A percentile compares a stretch with the other conserved stretches of the same genome.
Evolutionary conservation across 2,329 filamentous ascomycete species (phyloP).

Genomic region (Botrytis porri): DNA sequence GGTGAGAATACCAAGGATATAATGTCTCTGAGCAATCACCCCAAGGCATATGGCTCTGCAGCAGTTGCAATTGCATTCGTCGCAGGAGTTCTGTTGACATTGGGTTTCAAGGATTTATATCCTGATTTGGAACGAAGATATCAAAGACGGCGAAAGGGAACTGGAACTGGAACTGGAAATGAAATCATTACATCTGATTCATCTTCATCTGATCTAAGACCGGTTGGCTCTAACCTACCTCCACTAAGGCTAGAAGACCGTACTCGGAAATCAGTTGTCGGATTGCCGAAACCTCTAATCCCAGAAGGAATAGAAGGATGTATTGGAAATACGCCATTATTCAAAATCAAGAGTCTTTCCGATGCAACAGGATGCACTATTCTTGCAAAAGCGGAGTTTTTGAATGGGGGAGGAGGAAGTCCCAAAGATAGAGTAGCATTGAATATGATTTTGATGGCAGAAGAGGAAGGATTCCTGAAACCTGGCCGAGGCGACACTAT

Average conservation of each 20-base stretch:
- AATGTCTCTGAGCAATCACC: constrained; percentile 62
- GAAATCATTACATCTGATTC: constrained; percentile 17
- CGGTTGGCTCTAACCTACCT: constrained; percentile 35
- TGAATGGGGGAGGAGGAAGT: constrained; percentile 90
- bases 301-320: constrained; percentile 82
- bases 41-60: constrained; percentile 60
- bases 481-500: constrained; percentile 88
- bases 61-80: constrained; percentile 71
- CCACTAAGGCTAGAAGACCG: constrained; percentile 57
- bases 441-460: constrained; percentile 80
- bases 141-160: constrained; percentile 43
- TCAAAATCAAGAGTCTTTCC: constrained; percentile 81
- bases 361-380: constrained; percentile 85
- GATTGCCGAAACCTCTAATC: constrained; percentile 42
- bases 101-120: constrained; percentile 78
- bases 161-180: constrained; percentile 19
- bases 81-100: constrained; percentile 71
- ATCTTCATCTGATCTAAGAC: constrained; percentile 28
- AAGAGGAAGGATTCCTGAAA: constrained; percentile 69
- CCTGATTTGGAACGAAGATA: constrained; percentile 68
- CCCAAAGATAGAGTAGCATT: constrained; percentile 95
- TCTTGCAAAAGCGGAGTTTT: constrained; percentile 90
- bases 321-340: constrained; percentile 89
- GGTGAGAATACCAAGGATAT: constrained; percentile 24
- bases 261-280: constrained; percentile 41